Percentiles rank a stretch among this genome's conserved stretches.
These are phyloP conservation scores for Sisymbrium irio DNA, from an alignment of 345 rosid species.

Conservation along the genomic window DNA sequence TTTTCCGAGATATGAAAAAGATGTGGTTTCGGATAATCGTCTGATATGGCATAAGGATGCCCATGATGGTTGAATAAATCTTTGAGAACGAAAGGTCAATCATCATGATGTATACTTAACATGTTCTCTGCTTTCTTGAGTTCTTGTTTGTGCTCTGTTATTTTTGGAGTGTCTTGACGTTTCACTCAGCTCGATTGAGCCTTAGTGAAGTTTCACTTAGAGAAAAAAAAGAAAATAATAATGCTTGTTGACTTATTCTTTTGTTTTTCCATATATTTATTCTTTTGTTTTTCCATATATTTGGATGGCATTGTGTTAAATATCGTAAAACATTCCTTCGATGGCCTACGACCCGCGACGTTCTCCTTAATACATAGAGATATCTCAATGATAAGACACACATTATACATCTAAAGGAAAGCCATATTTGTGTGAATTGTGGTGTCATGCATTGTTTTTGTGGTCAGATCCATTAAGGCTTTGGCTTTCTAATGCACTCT, in stretches of 20 bases:
- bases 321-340: not conserved
- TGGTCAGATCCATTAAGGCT: constrained; percentile 8
- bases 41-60: too few species aligned
- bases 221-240: not conserved
- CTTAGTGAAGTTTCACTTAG: too few species aligned
- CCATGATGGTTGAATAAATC: too few species aligned
- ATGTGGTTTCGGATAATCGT: too few species aligned
- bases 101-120: too few species aligned
- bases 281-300: not conserved
- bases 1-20: too few species aligned
- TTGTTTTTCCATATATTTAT: not conserved
- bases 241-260: not conserved
- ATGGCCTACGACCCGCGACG: not conserved
- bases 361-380: not conserved
- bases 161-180: too few species aligned
- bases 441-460: not conserved
- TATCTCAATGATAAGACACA: too few species aligned
- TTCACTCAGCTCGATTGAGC: too few species aligned
- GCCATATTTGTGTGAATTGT: not conserved
- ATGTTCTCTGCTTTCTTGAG: too few species aligned
- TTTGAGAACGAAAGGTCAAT: too few species aligned
- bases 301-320: not conserved
- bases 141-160: too few species aligned
- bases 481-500: not conserved
- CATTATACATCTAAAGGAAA: not conserved